Evolutionary conservation across 495 filamentous ascomycete genomes (phyloP), one percentile per base, ranked within the genome.

Genomic region (Xylaria intraflava): DNA sequence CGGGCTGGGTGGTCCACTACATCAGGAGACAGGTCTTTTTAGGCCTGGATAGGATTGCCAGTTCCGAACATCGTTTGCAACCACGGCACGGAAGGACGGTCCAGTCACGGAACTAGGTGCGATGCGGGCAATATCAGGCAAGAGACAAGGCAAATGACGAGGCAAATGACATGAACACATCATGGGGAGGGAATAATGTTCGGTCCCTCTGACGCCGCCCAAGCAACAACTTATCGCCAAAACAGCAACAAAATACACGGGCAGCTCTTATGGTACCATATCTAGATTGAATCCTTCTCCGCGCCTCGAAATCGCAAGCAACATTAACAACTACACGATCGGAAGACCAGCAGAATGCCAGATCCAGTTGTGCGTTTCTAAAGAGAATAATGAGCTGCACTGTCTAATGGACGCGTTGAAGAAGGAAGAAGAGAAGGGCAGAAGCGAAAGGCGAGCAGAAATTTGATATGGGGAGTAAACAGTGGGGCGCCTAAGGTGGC

Each of bases 151-250:
- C n/a, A n/a, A n/a, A 38, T 3, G n/a, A 17, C 29, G 0, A 47
- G n/a, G 20, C 5, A 24, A 31, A 23, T 24, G 5, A 43, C 10
- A 26, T 12, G 14, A 44, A 24, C 8, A 11, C 44, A 40, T 17
- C 38, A 49, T 39, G 22, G 36, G 40, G 16, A 29, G 47, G 1
- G 45, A 50, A 39, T 35, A 56, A 73, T 92, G 87, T 92, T 56
- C 70, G 86, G 80, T 81, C 74, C 86, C 85, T 91, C 87, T 91
- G 88, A 93, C 88, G 82, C 88, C 81, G 86, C 83, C 87, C 82
- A 81, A 80, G 84, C 84, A 88, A 89, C 74, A 57, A 74, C 70
- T 62, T 59, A 51, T 58, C 58, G 49, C 64, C 61, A 61, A 55
- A 31, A 64, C 60, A 58, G 58, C 55, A 56, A 56, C 51, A 64